Conservation (phyloP, 176 grass and related monocot genomes). For the Avena sativa region DNA sequence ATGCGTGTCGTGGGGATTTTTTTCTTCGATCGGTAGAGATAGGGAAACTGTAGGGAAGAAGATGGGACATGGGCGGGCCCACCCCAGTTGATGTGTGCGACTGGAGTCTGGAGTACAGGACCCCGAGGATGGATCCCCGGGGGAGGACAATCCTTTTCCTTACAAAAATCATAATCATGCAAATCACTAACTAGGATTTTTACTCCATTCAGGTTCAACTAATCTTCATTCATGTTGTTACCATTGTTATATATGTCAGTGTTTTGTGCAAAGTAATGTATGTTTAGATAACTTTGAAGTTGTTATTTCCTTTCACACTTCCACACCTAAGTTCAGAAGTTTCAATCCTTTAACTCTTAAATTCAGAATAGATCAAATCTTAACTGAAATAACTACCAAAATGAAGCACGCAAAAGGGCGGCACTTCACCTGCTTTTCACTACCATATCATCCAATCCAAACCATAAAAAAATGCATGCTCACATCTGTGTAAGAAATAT, state of each 20-base stretch:
- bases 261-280: neutral
- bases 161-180: neutral
- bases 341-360: too few relatives aligned
- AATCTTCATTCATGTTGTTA: neutral
- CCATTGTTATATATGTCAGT: neutral
- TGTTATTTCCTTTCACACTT: neutral
- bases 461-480: neutral
- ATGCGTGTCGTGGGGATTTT: too few relatives aligned
- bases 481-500: neutral
- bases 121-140: too few relatives aligned
- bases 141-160: too few relatives aligned
- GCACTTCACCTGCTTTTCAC: neutral
- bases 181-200: neutral
- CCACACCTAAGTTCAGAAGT: neutral
- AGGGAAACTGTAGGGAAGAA: too few relatives aligned
- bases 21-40: too few relatives aligned
- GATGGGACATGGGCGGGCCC: too few relatives aligned
- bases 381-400: too few relatives aligned
- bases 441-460: constrained; percentile 7
- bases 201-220: neutral
- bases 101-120: too few relatives aligned
- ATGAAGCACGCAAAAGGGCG: too few relatives aligned
- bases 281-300: constrained; percentile 13
- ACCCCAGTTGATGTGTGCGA: too few relatives aligned
- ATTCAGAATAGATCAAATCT: too few relatives aligned